phyloP scores from a whole-genome alignment of 768 basidiomycete species.

The Tricholoma flavovirens region DNA sequence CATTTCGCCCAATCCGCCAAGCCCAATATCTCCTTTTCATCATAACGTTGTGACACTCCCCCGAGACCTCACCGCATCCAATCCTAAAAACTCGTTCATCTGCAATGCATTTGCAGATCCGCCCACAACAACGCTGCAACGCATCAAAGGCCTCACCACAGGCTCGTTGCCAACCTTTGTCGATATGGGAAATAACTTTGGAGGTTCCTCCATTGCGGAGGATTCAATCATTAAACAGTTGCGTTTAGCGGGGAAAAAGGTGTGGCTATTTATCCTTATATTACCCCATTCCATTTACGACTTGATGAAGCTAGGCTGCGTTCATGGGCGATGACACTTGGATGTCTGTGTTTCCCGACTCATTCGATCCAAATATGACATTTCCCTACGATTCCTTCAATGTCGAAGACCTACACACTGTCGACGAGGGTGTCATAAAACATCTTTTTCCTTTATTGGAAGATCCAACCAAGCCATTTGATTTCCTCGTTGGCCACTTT shows the following conservation, averaged over 20 bases:
- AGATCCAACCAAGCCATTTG: conserved; percentile 54
- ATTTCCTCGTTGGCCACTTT: conserved; percentile 87
- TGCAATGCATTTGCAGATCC: conserved; percentile 92
- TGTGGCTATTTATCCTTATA: conserved; percentile 23
- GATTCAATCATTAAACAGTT: conserved; percentile 85
- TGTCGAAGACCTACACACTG: conserved; percentile 95
- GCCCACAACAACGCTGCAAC: conserved; percentile 90
- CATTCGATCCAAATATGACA: conserved; percentile 66
- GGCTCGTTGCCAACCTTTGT: conserved; percentile 95
- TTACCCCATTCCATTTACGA: conserved; percentile 1
- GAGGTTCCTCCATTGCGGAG: conserved; percentile 78
- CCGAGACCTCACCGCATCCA: conserved; percentile 51
- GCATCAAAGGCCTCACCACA: conserved; percentile 92
- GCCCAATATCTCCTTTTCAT: conserved; percentile 60
- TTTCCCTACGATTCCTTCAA: conserved; percentile 96
- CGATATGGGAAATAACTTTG: conserved; percentile 91
- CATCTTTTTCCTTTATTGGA: conserved; percentile 80
- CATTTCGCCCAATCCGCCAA: conserved; percentile 63
- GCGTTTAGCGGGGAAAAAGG: conserved; percentile 50
- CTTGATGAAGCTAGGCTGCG: conserved; percentile 47
- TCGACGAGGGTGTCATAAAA: conserved; percentile 83
- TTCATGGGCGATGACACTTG: conserved; percentile 99
- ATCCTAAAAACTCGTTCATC: conserved; percentile 74
- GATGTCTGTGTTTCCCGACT: conserved; percentile 79
- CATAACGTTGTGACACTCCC: conserved; percentile 84